Evolutionary conservation across 1,284 basidiomycete species (phyloP).

Genomic region (Rhodotorula sp.): DNA sequence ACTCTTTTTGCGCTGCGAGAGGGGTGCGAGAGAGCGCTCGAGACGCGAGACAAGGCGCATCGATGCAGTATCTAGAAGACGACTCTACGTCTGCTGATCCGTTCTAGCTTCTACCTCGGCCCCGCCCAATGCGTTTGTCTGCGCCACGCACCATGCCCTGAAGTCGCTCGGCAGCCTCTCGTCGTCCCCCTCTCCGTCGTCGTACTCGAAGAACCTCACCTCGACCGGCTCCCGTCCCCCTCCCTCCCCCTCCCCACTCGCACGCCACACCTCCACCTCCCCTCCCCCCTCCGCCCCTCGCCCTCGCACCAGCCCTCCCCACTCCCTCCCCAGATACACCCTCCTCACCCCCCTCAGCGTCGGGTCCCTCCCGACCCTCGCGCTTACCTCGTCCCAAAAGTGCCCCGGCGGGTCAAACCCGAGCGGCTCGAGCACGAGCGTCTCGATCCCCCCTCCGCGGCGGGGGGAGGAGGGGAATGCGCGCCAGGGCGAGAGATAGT

Average conservation of each 20-base stretch:
- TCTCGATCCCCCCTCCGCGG: background rate
- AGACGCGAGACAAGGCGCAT: background rate
- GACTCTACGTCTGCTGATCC: too few species aligned
- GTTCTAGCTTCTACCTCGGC: background rate
- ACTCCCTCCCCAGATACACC: background rate
- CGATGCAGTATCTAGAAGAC: background rate
- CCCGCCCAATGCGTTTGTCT: background rate
- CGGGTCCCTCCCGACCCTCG: background rate
- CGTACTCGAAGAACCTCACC: background rate
- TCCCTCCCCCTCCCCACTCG: background rate
- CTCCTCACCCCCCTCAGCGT: background rate
- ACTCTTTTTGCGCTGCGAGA: background rate
- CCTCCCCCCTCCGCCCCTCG: background rate
- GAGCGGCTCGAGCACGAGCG: background rate
- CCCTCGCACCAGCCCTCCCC: background rate
- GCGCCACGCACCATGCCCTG: background rate
- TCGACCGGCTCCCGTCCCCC: background rate
- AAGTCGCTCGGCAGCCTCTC: background rate
- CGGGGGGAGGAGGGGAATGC: background rate
- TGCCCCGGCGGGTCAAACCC: background rate
- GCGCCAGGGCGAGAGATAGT: constrained; percentile 9
- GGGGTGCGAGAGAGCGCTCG: background rate
- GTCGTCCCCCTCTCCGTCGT: background rate
- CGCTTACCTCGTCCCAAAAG: constrained; percentile 1
- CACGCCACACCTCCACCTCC: background rate